Percentiles rank a stretch among this genome's conserved stretches.
Conservation (phyloP, 2,329 filamentous ascomycete species). For the Lachnellula occidentalis region DNA sequence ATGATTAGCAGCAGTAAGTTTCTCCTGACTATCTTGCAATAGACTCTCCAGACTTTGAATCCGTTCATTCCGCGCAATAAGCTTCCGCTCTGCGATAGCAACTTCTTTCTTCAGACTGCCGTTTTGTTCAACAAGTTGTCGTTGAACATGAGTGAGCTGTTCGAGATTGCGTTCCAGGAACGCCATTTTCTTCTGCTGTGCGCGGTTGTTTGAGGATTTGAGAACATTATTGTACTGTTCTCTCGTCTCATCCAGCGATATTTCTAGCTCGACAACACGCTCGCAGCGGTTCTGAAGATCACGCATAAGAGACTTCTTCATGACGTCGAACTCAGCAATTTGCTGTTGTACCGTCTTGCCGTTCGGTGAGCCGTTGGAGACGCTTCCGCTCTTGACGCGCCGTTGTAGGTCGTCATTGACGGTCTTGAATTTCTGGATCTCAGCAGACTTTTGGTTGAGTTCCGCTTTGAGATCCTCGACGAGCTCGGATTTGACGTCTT, state of each 20-base stretch:
- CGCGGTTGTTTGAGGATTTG: conserved; percentile 92
- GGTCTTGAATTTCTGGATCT: conserved; percentile 74
- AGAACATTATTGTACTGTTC: conserved; percentile 99
- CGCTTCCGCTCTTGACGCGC: conserved; percentile 59
- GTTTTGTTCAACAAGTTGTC: conserved; percentile 97
- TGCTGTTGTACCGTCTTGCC: conserved; percentile 95
- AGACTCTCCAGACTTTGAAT: conserved; percentile 90
- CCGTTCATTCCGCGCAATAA: conserved; percentile 93
- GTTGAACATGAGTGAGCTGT: conserved; percentile 93
- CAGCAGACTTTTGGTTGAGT: conserved; percentile 69
- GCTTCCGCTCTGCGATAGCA: conserved; percentile 93
- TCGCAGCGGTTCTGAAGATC: conserved; percentile 98
- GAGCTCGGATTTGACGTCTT: conserved; percentile 67
- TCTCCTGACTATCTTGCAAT: conserved; percentile 96
- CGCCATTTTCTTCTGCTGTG: conserved; percentile 99
- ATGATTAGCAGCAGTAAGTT: conserved; percentile 93
- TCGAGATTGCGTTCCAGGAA: conserved; percentile 98
- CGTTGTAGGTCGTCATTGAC: conserved; percentile 76
- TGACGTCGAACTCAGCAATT: conserved; percentile 96
- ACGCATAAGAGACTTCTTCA: conserved; percentile 99
- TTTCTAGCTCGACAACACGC: conserved; percentile 95
- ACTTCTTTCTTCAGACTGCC: conserved; percentile 97
- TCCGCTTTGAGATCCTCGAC: conserved; percentile 73
- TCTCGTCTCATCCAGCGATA: conserved; percentile 91
- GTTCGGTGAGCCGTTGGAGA: conserved; percentile 59